Evolutionary conservation across 345 rosid species (phyloP).

Genomic region (Brassica rapa): DNA sequence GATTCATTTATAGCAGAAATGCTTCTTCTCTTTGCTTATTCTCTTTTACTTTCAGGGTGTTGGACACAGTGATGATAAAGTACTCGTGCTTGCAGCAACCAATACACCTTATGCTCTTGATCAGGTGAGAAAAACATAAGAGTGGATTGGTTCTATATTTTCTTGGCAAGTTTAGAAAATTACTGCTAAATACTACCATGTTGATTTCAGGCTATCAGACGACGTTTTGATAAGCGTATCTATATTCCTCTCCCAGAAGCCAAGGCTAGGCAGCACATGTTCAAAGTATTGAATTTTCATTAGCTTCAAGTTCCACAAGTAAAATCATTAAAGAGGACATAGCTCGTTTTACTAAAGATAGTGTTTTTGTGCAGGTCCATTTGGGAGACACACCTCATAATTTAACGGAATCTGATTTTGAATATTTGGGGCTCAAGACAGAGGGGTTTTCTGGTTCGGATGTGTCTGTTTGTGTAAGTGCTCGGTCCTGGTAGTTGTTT

Average conservation of each 20-base stretch:
- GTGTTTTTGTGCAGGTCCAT: background rate
- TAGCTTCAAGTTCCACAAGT: background rate
- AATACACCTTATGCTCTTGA: background rate
- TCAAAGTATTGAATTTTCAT: background rate
- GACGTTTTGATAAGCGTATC: constrained; percentile 1
- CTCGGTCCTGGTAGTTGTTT: background rate
- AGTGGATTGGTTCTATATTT: background rate
- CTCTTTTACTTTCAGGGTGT: background rate
- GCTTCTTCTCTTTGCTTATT: background rate
- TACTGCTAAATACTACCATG: background rate
- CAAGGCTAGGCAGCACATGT: constrained; percentile 4
- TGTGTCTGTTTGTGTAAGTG: background rate
- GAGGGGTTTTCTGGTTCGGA: background rate
- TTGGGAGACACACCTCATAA: background rate
- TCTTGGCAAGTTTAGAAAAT: background rate
- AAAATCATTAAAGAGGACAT: background rate
- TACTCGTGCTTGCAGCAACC: background rate
- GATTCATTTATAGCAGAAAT: background rate
- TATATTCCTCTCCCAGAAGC: constrained; percentile 2
- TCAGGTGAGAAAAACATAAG: background rate
- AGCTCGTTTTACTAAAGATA: background rate
- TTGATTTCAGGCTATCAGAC: background rate
- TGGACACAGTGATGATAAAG: background rate
- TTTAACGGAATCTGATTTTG: background rate
- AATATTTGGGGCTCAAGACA: background rate